phyloP scores from a whole-genome alignment of 345 rosid species.

The Zanthoxylum bungeanum region DNA sequence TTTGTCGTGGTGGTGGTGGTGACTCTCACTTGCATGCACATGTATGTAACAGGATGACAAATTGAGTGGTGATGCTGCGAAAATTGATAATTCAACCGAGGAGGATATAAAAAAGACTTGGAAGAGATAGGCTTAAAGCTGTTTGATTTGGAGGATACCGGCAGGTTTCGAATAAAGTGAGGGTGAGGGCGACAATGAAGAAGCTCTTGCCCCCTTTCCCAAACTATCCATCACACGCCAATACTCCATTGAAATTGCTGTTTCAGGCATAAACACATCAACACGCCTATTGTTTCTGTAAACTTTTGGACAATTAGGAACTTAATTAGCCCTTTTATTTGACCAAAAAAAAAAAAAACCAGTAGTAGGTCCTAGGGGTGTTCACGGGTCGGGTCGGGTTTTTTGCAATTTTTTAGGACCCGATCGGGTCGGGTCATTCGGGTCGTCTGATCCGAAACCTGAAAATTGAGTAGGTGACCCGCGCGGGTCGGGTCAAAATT shows the following conservation, averaged over 20 bases:
- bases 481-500: no score
- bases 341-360: no score
- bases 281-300: no score
- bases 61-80: constrained; percentile 4
- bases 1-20: not conserved
- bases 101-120: constrained; percentile 15
- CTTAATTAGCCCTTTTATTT: no score
- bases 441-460: no score
- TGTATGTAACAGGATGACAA: constrained; percentile 7
- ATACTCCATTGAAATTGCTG: not conserved
- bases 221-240: not conserved
- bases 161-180: not conserved
- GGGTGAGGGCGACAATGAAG: not conserved
- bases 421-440: no score
- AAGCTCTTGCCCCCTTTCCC: not conserved
- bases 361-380: no score
- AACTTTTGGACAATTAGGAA: no score
- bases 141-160: constrained; percentile 11
- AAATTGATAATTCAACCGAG: not conserved
- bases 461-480: no score
- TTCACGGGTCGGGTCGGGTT: no score
- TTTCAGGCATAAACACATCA: no score
- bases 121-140: constrained; percentile 10
- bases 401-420: no score
- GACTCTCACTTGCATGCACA: not conserved